Conservation (phyloP, 257 asterid species). For the Cynanchum wilfordii region DNA sequence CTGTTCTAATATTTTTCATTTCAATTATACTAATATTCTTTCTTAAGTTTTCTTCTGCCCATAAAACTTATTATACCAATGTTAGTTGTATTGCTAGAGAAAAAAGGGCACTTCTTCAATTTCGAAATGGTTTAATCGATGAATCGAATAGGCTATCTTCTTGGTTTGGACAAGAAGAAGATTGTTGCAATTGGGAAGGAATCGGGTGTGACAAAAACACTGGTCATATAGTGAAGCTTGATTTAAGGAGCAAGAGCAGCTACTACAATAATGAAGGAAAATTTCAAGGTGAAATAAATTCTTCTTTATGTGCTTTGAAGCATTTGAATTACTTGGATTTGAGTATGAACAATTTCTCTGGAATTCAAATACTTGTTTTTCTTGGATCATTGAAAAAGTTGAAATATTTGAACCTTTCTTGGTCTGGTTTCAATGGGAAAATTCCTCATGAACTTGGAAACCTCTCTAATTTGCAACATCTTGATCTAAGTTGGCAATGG, state of each 20-base stretch:
- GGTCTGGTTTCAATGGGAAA: slow-evolving; percentile 11
- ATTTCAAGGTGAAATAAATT: neutral
- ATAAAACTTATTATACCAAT: neutral
- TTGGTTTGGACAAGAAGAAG: slow-evolving; percentile 9
- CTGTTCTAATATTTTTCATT: neutral
- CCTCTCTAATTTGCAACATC: slow-evolving; percentile 16
- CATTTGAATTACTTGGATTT: slow-evolving; percentile 24
- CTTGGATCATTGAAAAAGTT: slow-evolving; percentile 16
- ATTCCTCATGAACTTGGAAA: slow-evolving; percentile 22
- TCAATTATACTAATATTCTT: neutral
- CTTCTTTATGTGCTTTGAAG: slow-evolving; percentile 14
- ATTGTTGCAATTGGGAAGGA: slow-evolving; percentile 23
- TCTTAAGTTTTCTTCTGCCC: neutral
- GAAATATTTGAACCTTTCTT: slow-evolving; percentile 20
- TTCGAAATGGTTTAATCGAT: slow-evolving; percentile 14
- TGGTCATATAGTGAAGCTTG: slow-evolving; percentile 16
- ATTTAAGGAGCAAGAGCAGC: neutral
- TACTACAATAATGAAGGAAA: no score
- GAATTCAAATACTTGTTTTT: neutral
- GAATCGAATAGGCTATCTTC: slow-evolving; percentile 16
- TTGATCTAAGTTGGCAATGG: slow-evolving; percentile 7
- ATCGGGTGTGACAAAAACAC: slow-evolving; percentile 12
- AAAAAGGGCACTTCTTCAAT: neutral
- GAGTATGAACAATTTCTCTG: slow-evolving; percentile 21
- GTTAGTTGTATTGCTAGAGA: neutral